Evolutionary conservation across 768 basidiomycete genomes (phyloP), one percentile per base, ranked within the genome.

Genomic region (Rhodosporidiobolus sp.): DNA sequence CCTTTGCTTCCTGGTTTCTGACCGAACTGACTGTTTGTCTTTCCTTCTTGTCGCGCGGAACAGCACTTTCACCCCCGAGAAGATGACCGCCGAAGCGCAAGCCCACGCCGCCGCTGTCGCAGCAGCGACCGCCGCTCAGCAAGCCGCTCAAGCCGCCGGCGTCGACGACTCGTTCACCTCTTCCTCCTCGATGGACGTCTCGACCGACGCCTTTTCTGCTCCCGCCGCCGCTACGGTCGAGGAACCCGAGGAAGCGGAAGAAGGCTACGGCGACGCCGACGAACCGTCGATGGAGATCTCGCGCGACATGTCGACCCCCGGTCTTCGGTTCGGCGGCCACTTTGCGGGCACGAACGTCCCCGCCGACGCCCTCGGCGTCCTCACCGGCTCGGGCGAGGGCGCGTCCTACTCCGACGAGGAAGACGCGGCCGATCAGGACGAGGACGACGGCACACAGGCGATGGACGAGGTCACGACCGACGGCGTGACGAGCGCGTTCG

Each of bases 61-160:
- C 66, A 75, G 75, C n/a, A 72, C 72, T 38, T 76, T 60, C 57
- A 72, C 71, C 2, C 75, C 75, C 45, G 75, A 73, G 57, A 66
- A 67, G 55, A 57, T 63, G 1, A 76, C 75, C 16, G 75, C 71
- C 20, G 60, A 67, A 22, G 75, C 75, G 0, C 75, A 73, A 14
- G 56, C 62, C 52, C 34, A 45, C 4, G 45, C 8, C 38, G 67
- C 64, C 11, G 28, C 22, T 24, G n/a, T n/a, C n/a, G n/a, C n/a
- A n/a, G n/a, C n/a, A n/a, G n/a, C 56, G 45, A 22, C n/a, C n/a
- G n/a, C n/a, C n/a, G 56, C 48, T 17, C 46, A 20, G 43, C 54
- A 16, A 0, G 57, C 63, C 5, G 70, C 64, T 5, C 45, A 64
- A 22, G 54, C 49, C 30, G 66, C 64, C 12, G 55, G 38, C 24